Percentiles rank a stretch among this genome's conserved stretches.
Conservation (phyloP, 257 asterid genomes). For the Primulina huaijiensis region DNA sequence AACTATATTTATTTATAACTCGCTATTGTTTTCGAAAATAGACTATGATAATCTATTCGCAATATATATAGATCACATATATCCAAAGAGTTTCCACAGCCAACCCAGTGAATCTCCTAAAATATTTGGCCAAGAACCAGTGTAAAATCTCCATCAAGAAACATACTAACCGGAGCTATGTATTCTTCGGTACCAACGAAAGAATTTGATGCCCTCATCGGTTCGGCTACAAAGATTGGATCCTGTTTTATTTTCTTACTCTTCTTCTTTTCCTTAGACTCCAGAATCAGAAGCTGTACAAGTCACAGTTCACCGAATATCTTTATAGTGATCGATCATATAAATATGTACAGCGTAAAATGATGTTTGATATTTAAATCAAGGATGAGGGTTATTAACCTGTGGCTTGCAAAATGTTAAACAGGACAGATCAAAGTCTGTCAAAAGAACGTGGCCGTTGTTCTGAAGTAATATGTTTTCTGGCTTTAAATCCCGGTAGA, state of each 20-base stretch:
- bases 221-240: conserved; percentile 92
- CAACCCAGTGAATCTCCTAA: no score
- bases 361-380: no score
- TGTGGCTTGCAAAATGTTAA: conserved; percentile 98
- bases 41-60: no score
- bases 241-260: conserved; percentile 54
- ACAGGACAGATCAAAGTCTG: conserved; percentile 95
- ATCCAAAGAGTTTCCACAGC: no score
- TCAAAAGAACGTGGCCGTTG: conserved; percentile 77
- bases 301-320: conserved; percentile 19
- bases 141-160: not conserved
- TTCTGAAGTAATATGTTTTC: conserved; percentile 83
- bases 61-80: no score
- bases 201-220: conserved; percentile 96
- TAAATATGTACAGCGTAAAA: not conserved
- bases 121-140: no score
- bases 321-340: conserved; percentile 1
- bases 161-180: conserved; percentile 86
- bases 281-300: conserved; percentile 84
- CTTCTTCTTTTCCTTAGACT: conserved; percentile 62
- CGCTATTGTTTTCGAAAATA: no score
- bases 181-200: conserved; percentile 97
- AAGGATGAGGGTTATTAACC: conserved; percentile 36
- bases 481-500: conserved; percentile 95
- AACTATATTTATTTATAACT: no score